A percentile compares a stretch with the other conserved stretches of the same genome.
Conservation (phyloP, 768 basidiomycete genomes). For the Tricholoma sp. region DNA sequence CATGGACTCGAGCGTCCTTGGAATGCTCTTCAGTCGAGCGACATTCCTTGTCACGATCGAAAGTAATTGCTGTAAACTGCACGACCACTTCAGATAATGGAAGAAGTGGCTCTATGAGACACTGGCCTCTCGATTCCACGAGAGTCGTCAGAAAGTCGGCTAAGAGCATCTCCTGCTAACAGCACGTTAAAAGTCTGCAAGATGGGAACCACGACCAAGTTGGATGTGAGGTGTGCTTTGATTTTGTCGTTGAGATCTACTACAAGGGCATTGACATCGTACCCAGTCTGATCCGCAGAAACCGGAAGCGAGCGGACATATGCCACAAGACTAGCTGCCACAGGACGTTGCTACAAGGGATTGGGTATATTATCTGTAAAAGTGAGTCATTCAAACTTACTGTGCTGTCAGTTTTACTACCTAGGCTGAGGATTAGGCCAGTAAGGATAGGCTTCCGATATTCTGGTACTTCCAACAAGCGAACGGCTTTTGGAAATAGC, state of each 20-base stretch:
- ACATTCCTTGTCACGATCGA: conserved; percentile 57
- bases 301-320: conserved; percentile 55
- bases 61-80: conserved; percentile 52
- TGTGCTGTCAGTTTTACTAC: conserved; percentile 79
- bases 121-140: conserved; percentile 51
- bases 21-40: conserved; percentile 72
- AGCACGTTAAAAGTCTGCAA: conserved; percentile 72
- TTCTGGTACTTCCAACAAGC: conserved; percentile 52
- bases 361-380: conserved; percentile 5
- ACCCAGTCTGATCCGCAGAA: conserved; percentile 24
- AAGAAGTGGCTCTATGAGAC: background rate
- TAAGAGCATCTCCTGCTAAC: conserved; percentile 62
- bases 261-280: conserved; percentile 47
- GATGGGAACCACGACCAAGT: conserved; percentile 76
- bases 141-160: conserved; percentile 38
- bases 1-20: conserved; percentile 76
- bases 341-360: conserved; percentile 57
- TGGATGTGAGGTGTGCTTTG: conserved; percentile 50
- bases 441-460: conserved; percentile 61
- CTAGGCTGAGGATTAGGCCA: conserved; percentile 75
- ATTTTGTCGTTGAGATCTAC: conserved; percentile 54
- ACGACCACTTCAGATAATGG: conserved; percentile 7
- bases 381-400: conserved; percentile 40
- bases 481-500: conserved; percentile 72
- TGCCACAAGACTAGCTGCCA: conserved; percentile 51